phyloP scores from a whole-genome alignment of 108 stramenopile genomes.

The Hondaea fermentalgiana region DNA sequence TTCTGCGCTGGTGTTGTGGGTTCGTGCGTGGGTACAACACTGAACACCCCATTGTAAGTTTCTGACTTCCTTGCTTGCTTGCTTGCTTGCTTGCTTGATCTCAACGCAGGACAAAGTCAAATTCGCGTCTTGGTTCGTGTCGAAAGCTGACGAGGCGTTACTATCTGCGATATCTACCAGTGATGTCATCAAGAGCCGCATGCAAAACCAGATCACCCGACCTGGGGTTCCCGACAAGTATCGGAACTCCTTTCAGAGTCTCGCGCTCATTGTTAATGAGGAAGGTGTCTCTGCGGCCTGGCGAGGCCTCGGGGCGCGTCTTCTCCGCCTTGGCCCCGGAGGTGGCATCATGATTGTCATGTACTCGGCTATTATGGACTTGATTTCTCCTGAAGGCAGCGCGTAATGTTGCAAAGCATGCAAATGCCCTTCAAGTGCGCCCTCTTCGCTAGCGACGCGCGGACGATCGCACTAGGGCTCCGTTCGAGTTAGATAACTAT shows the following conservation, averaged over 20 bases:
- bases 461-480: background rate
- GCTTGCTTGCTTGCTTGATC: background rate
- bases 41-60: slow-evolving; percentile 37
- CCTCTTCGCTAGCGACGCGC: too few species aligned
- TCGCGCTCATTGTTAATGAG: slow-evolving; percentile 27
- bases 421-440: background rate
- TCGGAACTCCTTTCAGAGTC: slow-evolving; percentile 32
- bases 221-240: slow-evolving; percentile 30
- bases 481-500: too few species aligned
- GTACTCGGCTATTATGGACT: slow-evolving; percentile 24
- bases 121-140: background rate
- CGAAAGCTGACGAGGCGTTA: background rate
- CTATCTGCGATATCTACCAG: background rate
- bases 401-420: background rate
- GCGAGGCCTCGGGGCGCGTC: slow-evolving; percentile 37
- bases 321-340: slow-evolving; percentile 32
- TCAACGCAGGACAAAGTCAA: background rate
- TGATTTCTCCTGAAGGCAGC: background rate
- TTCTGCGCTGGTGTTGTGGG: slow-evolving; percentile 35
- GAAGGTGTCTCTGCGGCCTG: slow-evolving; percentile 36
- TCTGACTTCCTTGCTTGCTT: background rate
- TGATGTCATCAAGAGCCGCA: slow-evolving; percentile 43
- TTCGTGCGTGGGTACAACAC: slow-evolving; percentile 33
- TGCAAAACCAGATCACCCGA: slow-evolving; percentile 33
- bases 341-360: slow-evolving; percentile 41